Conservation (phyloP, 2,329 filamentous ascomycete species). For the Keithomyces neogunnii region DNA sequence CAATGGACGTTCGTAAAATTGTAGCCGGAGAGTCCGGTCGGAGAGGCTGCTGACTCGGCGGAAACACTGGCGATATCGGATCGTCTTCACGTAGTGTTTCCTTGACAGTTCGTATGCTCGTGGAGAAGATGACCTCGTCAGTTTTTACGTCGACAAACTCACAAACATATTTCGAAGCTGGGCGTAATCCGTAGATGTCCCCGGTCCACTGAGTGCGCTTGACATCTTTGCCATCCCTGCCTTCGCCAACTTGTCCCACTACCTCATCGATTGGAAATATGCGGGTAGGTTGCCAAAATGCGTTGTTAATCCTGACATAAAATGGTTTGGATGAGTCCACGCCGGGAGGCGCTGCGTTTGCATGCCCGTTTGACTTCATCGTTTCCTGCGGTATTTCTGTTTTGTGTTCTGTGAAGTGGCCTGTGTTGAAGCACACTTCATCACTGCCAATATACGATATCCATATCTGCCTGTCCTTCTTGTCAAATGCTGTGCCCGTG, state of each 20-base stretch:
- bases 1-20: conserved; percentile 69
- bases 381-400: conserved; percentile 23
- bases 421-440: conserved; percentile 69
- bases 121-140: conserved; percentile 59
- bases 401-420: conserved; percentile 44
- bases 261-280: conserved; percentile 42
- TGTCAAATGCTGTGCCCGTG: conserved; percentile 65
- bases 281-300: conserved; percentile 69
- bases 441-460: conserved; percentile 72
- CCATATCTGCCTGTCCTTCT: conserved; percentile 66
- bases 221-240: conserved; percentile 21
- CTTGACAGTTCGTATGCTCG: conserved; percentile 59
- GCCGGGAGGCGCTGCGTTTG: conserved; percentile 29
- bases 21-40: conserved; percentile 70
- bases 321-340: conserved; percentile 67
- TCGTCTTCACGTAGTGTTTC: conserved; percentile 30
- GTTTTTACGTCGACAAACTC: conserved; percentile 66
- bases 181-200: conserved; percentile 60
- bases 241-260: conserved; percentile 16
- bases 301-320: conserved; percentile 70
- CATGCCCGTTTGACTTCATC: conserved; percentile 19
- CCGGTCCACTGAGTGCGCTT: conserved; percentile 53
- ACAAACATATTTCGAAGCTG: conserved; percentile 68
- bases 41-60: conserved; percentile 48
- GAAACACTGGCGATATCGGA: conserved; percentile 18